Conservation (phyloP, 208 protist genomes). For the Tetramitus jugosus region DNA sequence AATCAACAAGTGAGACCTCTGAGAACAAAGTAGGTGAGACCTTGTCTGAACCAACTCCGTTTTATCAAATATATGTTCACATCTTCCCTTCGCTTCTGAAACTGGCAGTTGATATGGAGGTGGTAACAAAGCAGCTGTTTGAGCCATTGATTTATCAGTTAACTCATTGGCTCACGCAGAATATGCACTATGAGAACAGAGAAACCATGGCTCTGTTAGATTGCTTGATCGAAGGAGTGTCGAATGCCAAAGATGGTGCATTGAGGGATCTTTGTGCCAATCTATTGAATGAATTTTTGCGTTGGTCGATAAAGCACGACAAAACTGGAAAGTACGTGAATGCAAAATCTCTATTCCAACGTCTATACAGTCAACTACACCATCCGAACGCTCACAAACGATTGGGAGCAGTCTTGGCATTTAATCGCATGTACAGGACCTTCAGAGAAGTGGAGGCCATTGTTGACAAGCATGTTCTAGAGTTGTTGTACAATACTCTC, state of each 20-base stretch:
- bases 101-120: slow-evolving; percentile 52
- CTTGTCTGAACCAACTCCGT: slow-evolving; percentile 14
- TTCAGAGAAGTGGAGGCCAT: slow-evolving; percentile 30
- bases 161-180: slow-evolving; percentile 62
- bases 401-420: slow-evolving; percentile 38
- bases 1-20: not conserved
- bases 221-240: slow-evolving; percentile 40
- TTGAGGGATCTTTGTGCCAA: slow-evolving; percentile 47
- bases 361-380: slow-evolving; percentile 42
- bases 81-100: slow-evolving; percentile 51
- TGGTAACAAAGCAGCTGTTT: slow-evolving; percentile 54
- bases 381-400: slow-evolving; percentile 49
- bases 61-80: slow-evolving; percentile 36
- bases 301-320: slow-evolving; percentile 47
- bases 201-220: slow-evolving; percentile 52
- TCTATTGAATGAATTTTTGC: slow-evolving; percentile 48
- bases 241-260: slow-evolving; percentile 23
- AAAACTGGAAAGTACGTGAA: slow-evolving; percentile 24
- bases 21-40: not conserved
- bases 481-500: slow-evolving; percentile 42
- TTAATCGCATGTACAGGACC: slow-evolving; percentile 34
- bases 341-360: slow-evolving; percentile 41
- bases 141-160: slow-evolving; percentile 56
- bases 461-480: slow-evolving; percentile 36
- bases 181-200: slow-evolving; percentile 35